Percentiles rank a stretch among this genome's conserved stretches.
phyloP scores from a whole-genome alignment of 2,329 filamentous ascomycete species.

The Alternaria panax region DNA sequence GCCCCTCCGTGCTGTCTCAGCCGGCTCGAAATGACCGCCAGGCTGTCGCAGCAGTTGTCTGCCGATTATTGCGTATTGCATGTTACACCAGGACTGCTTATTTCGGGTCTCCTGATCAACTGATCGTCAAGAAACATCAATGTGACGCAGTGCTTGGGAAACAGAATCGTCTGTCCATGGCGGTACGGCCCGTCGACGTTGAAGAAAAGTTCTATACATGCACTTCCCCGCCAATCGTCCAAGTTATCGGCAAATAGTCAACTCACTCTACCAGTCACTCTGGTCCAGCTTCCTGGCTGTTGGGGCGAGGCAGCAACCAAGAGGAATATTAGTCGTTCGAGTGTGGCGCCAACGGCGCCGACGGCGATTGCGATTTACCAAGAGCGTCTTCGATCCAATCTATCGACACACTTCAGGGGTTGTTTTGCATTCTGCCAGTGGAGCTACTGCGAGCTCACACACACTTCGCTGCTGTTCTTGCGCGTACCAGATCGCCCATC shows the following conservation, averaged over 20 bases:
- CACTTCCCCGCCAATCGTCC: not conserved
- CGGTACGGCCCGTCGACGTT: conserved; percentile 37
- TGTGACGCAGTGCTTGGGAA: conserved; percentile 33
- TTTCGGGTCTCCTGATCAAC: conserved; percentile 35
- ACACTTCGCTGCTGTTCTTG: conserved; percentile 2
- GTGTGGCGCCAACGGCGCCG: not conserved
- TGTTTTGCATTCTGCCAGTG: not conserved
- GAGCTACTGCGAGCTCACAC: conserved; percentile 2
- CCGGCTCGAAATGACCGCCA: conserved; percentile 32
- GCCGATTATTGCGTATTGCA: conserved; percentile 26
- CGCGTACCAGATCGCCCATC: not conserved
- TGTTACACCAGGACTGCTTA: conserved; percentile 41
- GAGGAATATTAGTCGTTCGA: not conserved
- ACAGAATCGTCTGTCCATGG: conserved; percentile 38
- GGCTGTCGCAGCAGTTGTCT: conserved; percentile 22
- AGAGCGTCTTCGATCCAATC: not conserved
- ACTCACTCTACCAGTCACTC: not conserved
- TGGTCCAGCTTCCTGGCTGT: conserved; percentile 18
- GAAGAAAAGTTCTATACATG: conserved; percentile 9
- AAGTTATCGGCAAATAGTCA: not conserved
- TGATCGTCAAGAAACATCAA: conserved; percentile 29
- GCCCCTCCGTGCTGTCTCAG: conserved; percentile 42
- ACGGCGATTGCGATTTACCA: not conserved
- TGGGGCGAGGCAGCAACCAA: conserved; percentile 18
- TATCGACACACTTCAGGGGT: not conserved